These are phyloP conservation scores for Ogataea neopini DNA, from an alignment of 805 yeast species.

Conservation along the genomic window DNA sequence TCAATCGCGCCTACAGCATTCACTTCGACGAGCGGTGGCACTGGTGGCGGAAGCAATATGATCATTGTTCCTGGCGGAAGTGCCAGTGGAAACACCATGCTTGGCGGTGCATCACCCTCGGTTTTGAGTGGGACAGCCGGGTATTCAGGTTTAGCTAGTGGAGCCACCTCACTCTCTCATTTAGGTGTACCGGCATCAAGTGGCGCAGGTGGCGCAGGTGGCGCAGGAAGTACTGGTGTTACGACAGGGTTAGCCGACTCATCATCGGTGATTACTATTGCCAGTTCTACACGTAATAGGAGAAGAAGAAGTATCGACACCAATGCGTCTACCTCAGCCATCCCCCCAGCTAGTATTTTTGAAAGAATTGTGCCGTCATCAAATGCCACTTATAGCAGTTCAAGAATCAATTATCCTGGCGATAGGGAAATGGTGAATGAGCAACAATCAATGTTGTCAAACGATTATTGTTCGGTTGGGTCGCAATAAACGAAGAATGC, in stretches of 20 bases:
- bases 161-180: slow-evolving; percentile 13
- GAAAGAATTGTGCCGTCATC: slow-evolving; percentile 46
- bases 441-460: slow-evolving; percentile 22
- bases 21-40: slow-evolving; percentile 20
- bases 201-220: slow-evolving; percentile 10
- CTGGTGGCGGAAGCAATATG: slow-evolving; percentile 18
- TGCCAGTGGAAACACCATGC: slow-evolving; percentile 2
- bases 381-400: slow-evolving; percentile 20
- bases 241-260: slow-evolving; percentile 22
- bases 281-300: slow-evolving; percentile 35
- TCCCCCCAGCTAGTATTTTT: slow-evolving; percentile 72
- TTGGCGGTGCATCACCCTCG: slow-evolving; percentile 8
- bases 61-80: slow-evolving; percentile 26
- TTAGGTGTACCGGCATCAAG: not conserved
- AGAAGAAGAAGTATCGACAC: slow-evolving; percentile 42
- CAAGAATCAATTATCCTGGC: slow-evolving; percentile 11
- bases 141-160: slow-evolving; percentile 9
- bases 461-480: slow-evolving; percentile 20
- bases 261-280: slow-evolving; percentile 36
- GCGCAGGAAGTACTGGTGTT: too few species aligned
- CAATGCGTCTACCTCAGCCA: slow-evolving; percentile 66
- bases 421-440: slow-evolving; percentile 12
- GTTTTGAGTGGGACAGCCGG: slow-evolving; percentile 2
- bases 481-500: slow-evolving; percentile 15
- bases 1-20: slow-evolving; percentile 45